Evolutionary conservation across 768 basidiomycete species (phyloP).

Genomic region (Nidularia sp.): DNA sequence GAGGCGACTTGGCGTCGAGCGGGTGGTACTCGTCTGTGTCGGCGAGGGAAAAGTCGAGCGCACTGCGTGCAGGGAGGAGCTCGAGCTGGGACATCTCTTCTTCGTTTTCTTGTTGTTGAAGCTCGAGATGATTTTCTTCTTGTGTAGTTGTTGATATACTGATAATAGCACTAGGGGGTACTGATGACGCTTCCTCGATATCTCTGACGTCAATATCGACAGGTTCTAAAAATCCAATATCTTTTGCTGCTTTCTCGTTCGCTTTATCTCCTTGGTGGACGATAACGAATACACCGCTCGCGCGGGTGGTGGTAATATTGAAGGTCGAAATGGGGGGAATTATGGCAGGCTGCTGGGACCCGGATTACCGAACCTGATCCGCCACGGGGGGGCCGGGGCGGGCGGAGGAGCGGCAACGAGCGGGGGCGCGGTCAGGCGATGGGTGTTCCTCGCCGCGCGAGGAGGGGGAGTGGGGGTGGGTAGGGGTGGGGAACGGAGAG

Average conservation of each 20-base stretch:
- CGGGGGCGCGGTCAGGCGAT: conserved; percentile 50
- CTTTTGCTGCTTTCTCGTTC: too few species aligned
- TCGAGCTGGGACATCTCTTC: conserved; percentile 57
- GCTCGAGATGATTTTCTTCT: too few species aligned
- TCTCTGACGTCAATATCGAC: too few species aligned
- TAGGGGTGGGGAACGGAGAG: conserved; percentile 32
- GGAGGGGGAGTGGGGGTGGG: conserved; percentile 64
- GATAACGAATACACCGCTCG: too few species aligned
- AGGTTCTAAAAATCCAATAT: too few species aligned
- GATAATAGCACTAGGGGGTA: too few species aligned
- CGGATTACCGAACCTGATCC: conserved; percentile 70
- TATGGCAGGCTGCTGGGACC: conserved; percentile 21
- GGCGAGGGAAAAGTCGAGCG: conserved; percentile 26
- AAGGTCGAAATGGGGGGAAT: too few species aligned
- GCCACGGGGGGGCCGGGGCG: conserved; percentile 68
- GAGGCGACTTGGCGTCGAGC: too few species aligned
- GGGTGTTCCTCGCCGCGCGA: conserved; percentile 65
- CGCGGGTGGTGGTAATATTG: neutral
- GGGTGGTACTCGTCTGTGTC: conserved; percentile 20
- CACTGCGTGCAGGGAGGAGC: conserved; percentile 33
- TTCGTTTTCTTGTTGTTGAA: too few species aligned
- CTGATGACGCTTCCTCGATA: too few species aligned
- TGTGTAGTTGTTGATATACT: too few species aligned
- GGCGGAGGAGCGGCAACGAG: conserved; percentile 55
- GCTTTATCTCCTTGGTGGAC: too few species aligned